These are phyloP conservation scores for Solanum megistacrolobum DNA, from an alignment of 257 asterid species.

Conservation along the genomic window DNA sequence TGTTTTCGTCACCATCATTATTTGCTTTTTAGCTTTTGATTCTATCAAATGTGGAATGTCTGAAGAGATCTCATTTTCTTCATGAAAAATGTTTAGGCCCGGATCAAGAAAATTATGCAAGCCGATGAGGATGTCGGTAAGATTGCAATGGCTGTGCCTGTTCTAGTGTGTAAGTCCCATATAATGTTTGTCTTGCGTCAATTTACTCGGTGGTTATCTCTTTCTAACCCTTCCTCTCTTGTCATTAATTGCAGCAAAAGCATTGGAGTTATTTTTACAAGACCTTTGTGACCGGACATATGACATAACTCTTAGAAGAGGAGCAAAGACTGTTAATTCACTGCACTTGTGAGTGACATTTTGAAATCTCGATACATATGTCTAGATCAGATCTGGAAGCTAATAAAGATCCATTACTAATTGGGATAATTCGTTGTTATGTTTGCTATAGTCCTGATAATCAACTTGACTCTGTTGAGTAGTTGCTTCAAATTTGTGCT, in stretches of 20 bases:
- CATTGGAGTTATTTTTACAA: conserved; percentile 92
- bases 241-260: conserved; percentile 64
- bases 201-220: neutral
- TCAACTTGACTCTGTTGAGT: neutral
- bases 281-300: conserved; percentile 97
- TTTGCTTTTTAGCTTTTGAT: neutral
- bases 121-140: conserved; percentile 98
- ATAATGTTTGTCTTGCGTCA: neutral
- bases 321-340: conserved; percentile 90
- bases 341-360: conserved; percentile 70
- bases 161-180: conserved; percentile 70
- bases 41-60: neutral
- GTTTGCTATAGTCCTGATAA: neutral
- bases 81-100: conserved; percentile 41
- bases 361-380: neutral
- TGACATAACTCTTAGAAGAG: conserved; percentile 85
- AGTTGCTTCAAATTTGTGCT: neutral
- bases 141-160: conserved; percentile 95
- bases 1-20: neutral
- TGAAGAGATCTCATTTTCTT: neutral
- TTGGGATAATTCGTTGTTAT: neutral
- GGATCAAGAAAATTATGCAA: conserved; percentile 93
- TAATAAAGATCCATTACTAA: neutral
- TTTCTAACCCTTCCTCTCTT: neutral
- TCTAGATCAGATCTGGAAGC: neutral